phyloP scores from a whole-genome alignment of 2,329 filamentous ascomycete genomes.

The Eutypa lata region DNA sequence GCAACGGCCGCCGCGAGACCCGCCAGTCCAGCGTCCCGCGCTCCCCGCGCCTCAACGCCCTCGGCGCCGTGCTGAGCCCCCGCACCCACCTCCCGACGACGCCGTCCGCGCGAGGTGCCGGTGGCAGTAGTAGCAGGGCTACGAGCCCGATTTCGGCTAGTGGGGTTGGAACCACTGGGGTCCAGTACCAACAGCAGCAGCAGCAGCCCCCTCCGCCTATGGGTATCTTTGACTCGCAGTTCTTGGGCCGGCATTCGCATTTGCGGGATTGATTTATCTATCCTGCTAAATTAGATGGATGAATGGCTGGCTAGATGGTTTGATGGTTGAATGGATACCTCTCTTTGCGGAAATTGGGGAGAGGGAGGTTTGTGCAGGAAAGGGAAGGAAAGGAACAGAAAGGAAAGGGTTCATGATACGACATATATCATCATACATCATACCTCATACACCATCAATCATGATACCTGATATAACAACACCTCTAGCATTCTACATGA shows the following conservation, averaged over 20 bases:
- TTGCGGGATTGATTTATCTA: constrained; percentile 12
- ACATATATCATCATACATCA: too few relatives aligned
- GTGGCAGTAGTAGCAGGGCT: constrained; percentile 43
- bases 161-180: too few relatives aligned
- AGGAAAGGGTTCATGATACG: too few relatives aligned
- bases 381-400: too few relatives aligned
- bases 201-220: constrained; percentile 7
- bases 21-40: constrained; percentile 54
- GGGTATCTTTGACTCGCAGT: constrained; percentile 16
- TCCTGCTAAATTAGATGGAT: too few relatives aligned
- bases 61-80: constrained; percentile 48
- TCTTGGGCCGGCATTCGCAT: constrained; percentile 8
- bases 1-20: constrained; percentile 52
- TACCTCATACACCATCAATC: too few relatives aligned
- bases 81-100: constrained; percentile 24
- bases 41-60: constrained; percentile 46
- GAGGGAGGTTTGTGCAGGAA: too few relatives aligned
- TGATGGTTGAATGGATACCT: too few relatives aligned
- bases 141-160: constrained; percentile 44
- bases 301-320: too few relatives aligned
- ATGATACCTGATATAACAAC: too few relatives aligned
- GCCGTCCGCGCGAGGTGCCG: constrained; percentile 16
- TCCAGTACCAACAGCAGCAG: not conserved
- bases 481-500: too few relatives aligned
- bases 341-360: too few relatives aligned